Evolutionary conservation across 768 basidiomycete species (phyloP), one percentile per base, ranked within the genome.

Genomic region (Leccinum boreale): DNA sequence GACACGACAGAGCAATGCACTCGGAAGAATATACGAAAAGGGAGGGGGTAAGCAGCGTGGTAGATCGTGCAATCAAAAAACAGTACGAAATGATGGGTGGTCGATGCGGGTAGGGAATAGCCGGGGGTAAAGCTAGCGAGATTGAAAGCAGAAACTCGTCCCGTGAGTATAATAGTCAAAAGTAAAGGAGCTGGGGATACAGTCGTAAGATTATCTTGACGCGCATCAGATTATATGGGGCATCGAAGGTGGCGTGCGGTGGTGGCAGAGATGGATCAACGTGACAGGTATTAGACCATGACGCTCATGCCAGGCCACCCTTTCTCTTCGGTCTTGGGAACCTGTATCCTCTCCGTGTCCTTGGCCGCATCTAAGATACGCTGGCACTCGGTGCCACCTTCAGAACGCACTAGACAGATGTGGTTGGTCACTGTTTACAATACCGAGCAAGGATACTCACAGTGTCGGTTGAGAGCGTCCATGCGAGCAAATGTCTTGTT

Each of bases 401-500:
- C 90, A 10, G 90, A 92, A 52, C 86, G 82, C 64, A 91, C 86
- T 91, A 64, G 26, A 36, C 53, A 48, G 14, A 15, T 21, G 44
- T 21, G 28, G n/a, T 42, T 17, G 52, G n/a, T 44, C 14, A 35
- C 33, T 3, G 59, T 33, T 50, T 29, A 26, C 19, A 29, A 47
- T 5, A 47, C 23, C 19, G 39, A 50, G 17, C 5, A 35, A 39
- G 50, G 17, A 61, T 42, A 86, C 92, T 78, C 73, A 94, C 92
- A 74, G 77, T 98, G 96, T 61, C 95, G 76, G 68, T 96, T 96
- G 53, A 98, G 79, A 44, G 95, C 95, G 72, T 98, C 96, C 83
- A 97, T 89, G 59, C 95, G 74, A 31, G 94, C 94, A 78, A 98
- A 98, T 64, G 87, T 91, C 78, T 94, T 92, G 64, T 83, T 81